Evolutionary conservation across 1,139 yeast genomes (phyloP).

Genomic region (Scheffersomyces segobiensis): DNA sequence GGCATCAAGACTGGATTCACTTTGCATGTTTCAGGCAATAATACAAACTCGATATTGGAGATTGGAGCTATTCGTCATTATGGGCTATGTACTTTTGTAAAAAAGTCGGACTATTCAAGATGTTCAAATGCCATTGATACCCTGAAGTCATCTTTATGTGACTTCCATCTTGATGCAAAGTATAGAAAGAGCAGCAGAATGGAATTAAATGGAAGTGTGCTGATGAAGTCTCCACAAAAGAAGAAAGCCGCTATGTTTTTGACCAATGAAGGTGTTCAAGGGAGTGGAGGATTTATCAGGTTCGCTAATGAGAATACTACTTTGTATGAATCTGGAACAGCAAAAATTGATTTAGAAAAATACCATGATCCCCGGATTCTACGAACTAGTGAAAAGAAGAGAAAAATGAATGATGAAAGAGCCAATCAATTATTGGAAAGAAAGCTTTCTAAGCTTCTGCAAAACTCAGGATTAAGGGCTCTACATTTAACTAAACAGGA

Average conservation of each 20-base stretch:
- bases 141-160: slow-evolving; percentile 58
- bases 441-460: slow-evolving; percentile 22
- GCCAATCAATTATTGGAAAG: slow-evolving; percentile 37
- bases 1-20: slow-evolving; percentile 48
- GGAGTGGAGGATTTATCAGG: slow-evolving; percentile 6
- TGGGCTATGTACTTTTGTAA: slow-evolving; percentile 62
- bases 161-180: slow-evolving; percentile 65
- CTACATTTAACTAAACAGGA: slow-evolving; percentile 16
- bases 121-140: slow-evolving; percentile 66
- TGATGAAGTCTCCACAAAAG: slow-evolving; percentile 38
- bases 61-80: slow-evolving; percentile 73
- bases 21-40: slow-evolving; percentile 53
- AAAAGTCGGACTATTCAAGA: slow-evolving; percentile 38
- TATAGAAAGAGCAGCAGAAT: slow-evolving; percentile 56
- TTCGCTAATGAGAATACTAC: slow-evolving; percentile 26
- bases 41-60: slow-evolving; percentile 57
- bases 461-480: slow-evolving; percentile 16
- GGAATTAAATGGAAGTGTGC: slow-evolving; percentile 68
- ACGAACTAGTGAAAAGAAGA: slow-evolving; percentile 34
- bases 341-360: slow-evolving; percentile 39
- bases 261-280: slow-evolving; percentile 13
- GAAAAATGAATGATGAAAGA: slow-evolving; percentile 31
- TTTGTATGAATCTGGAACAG: slow-evolving; percentile 16
- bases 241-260: slow-evolving; percentile 25
- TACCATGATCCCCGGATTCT: slow-evolving; percentile 49